Percentiles rank a stretch among this genome's conserved stretches.
Evolutionary conservation across 495 filamentous ascomycete genomes (phyloP).

Genomic region (Penicillium desertorum): DNA sequence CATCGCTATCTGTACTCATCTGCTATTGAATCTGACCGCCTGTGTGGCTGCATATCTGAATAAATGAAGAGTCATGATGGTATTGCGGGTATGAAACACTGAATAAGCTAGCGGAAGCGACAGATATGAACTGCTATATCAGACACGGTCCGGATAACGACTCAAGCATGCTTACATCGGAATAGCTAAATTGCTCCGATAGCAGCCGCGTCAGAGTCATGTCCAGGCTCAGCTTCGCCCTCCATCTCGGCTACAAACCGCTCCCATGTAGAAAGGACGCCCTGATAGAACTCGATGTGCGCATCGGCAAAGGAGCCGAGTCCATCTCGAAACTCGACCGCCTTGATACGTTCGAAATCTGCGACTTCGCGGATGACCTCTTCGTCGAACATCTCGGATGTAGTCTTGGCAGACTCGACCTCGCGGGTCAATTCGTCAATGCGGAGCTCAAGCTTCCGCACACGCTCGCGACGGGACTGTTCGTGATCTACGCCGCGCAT

Average conservation of each 20-base stretch:
- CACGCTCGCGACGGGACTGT: conserved; percentile 77
- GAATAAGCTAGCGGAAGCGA: conserved; percentile 22
- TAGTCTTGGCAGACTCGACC: conserved; percentile 80
- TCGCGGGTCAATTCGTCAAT: conserved; percentile 87
- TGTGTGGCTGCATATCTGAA: neutral
- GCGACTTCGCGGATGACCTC: conserved; percentile 88
- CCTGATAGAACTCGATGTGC: conserved; percentile 83
- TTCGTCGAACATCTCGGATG: conserved; percentile 86
- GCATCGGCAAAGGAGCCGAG: conserved; percentile 78
- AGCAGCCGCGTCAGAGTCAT: conserved; percentile 21
- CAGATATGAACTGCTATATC: conserved; percentile 22
- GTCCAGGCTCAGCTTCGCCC: conserved; percentile 44
- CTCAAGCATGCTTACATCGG: neutral
- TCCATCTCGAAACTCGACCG: conserved; percentile 84
- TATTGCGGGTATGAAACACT: conserved; percentile 30
- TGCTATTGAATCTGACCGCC: neutral
- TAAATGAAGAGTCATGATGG: conserved; percentile 14
- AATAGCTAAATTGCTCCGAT: conserved; percentile 9
- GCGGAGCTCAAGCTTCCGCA: conserved; percentile 84
- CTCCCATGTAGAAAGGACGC: conserved; percentile 84
- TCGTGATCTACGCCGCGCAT: conserved; percentile 97
- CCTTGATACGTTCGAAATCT: conserved; percentile 96
- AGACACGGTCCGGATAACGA: conserved; percentile 10
- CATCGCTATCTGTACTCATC: neutral
- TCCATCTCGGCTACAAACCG: conserved; percentile 86